Conservation (phyloP, 1,284 basidiomycete genomes). For the Grifola frondosa region DNA sequence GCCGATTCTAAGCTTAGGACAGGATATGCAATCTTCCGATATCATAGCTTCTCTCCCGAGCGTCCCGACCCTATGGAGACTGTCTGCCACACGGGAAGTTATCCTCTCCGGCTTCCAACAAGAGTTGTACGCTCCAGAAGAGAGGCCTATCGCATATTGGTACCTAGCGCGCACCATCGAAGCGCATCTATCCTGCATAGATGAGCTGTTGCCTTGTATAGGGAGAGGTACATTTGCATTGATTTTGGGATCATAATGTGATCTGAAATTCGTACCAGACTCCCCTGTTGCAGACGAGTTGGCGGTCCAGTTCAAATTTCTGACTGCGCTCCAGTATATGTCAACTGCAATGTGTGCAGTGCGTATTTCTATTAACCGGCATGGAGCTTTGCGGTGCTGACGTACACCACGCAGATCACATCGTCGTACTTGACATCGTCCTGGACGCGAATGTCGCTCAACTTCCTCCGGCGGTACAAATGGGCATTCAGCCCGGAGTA, state of each 20-base stretch:
- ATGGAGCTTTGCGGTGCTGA: no score
- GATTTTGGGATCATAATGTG: background rate
- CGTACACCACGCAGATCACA: conserved; percentile 29
- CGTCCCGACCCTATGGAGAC: conserved; percentile 54
- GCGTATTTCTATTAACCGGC: conserved; percentile 3
- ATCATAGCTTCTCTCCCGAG: conserved; percentile 44
- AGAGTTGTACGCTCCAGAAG: conserved; percentile 67
- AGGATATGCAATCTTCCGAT: conserved; percentile 23
- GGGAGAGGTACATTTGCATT: conserved; percentile 30
- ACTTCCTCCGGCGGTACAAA: conserved; percentile 67
- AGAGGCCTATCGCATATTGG: conserved; percentile 75
- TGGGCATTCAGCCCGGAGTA: conserved; percentile 62
- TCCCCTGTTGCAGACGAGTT: conserved; percentile 46
- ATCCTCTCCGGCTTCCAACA: conserved; percentile 76
- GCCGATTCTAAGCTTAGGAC: background rate
- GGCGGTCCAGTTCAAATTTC: conserved; percentile 45
- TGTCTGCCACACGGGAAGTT: conserved; percentile 64
- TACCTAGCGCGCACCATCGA: conserved; percentile 57
- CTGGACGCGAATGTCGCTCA: conserved; percentile 41
- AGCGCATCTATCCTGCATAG: conserved; percentile 52
- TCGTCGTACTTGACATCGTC: conserved; percentile 34
- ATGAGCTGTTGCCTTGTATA: conserved; percentile 42
- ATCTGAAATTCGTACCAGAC: conserved; percentile 32
- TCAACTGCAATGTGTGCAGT: conserved; percentile 44
- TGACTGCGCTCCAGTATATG: conserved; percentile 56